Evolutionary conservation across 768 basidiomycete genomes (phyloP).

Genomic region (Boletus speciosus): DNA sequence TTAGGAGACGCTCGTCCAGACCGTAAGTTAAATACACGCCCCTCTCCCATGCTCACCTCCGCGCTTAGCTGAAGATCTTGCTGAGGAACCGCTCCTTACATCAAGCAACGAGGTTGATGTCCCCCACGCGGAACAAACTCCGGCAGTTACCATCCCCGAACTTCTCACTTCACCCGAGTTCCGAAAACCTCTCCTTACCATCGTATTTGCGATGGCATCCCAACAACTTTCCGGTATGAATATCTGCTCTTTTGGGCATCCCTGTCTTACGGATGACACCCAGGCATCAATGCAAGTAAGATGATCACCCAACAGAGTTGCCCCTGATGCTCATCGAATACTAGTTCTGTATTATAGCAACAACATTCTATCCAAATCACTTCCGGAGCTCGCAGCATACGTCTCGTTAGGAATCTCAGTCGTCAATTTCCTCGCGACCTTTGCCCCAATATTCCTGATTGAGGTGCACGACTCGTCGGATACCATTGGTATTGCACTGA

Average conservation of each 20-base stretch:
- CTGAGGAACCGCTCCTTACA: slow-evolving; percentile 27
- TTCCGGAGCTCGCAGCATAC: slow-evolving; percentile 77
- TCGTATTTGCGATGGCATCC: slow-evolving; percentile 68
- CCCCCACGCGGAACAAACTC: slow-evolving; percentile 22
- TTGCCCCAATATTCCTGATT: slow-evolving; percentile 83
- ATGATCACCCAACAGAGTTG: not conserved
- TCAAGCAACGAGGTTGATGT: slow-evolving; percentile 13
- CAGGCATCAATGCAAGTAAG: slow-evolving; percentile 75
- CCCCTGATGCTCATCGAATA: not conserved
- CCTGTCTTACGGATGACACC: slow-evolving; percentile 4
- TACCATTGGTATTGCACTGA: slow-evolving; percentile 2
- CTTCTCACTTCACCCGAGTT: slow-evolving; percentile 52
- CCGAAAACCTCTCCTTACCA: slow-evolving; percentile 58
- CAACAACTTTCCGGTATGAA: slow-evolving; percentile 73
- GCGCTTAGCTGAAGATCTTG: slow-evolving; percentile 23
- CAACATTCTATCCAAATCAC: slow-evolving; percentile 73
- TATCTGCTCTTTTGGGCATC: not conserved
- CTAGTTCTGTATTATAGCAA: slow-evolving; percentile 90
- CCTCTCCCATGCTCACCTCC: slow-evolving; percentile 1
- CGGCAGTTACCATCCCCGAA: slow-evolving; percentile 48
- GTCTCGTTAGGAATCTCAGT: slow-evolving; percentile 82
- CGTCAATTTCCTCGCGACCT: slow-evolving; percentile 71
- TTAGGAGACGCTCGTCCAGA: slow-evolving; percentile 26
- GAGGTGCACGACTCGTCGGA: slow-evolving; percentile 47
- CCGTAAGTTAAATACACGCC: slow-evolving; percentile 16